Conservation (phyloP, 768 basidiomycete genomes). For the Lentinula raphanica region DNA sequence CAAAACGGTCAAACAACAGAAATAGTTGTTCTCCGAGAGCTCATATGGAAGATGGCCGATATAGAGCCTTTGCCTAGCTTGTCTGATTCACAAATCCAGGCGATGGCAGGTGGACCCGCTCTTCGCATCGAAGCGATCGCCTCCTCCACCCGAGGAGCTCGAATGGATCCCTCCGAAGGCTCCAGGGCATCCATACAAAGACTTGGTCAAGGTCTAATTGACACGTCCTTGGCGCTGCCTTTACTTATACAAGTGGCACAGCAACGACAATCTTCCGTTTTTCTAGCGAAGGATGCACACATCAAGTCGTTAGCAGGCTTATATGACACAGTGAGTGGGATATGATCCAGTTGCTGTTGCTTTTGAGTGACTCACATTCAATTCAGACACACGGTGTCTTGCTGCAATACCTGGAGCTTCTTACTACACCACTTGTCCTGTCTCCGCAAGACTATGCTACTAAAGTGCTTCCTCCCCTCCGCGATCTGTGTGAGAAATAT, state of each 20-base stretch:
- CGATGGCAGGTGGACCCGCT: slow-evolving; percentile 87
- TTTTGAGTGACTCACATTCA: slow-evolving; percentile 14
- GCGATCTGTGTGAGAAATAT: slow-evolving; percentile 68
- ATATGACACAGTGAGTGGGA: slow-evolving; percentile 75
- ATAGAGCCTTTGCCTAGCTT: slow-evolving; percentile 88
- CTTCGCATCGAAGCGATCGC: slow-evolving; percentile 86
- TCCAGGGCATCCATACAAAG: slow-evolving; percentile 61
- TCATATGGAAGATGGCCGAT: slow-evolving; percentile 94
- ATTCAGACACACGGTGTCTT: slow-evolving; percentile 85
- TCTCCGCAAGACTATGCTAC: slow-evolving; percentile 67
- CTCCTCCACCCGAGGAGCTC: slow-evolving; percentile 70
- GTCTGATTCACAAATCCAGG: slow-evolving; percentile 80
- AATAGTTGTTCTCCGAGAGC: slow-evolving; percentile 84
- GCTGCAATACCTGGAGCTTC: slow-evolving; percentile 86
- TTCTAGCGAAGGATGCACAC: slow-evolving; percentile 66
- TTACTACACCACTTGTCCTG: slow-evolving; percentile 68
- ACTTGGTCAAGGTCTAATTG: slow-evolving; percentile 59
- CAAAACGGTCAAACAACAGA: slow-evolving; percentile 80
- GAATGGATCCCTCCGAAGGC: slow-evolving; percentile 61
- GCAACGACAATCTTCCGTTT: slow-evolving; percentile 83
- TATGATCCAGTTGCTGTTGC: slow-evolving; percentile 9
- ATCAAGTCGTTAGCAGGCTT: slow-evolving; percentile 82
- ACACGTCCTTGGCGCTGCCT: slow-evolving; percentile 75
- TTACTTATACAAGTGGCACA: slow-evolving; percentile 90
- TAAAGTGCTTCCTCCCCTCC: slow-evolving; percentile 68